Base-by-base conservation (phyloP, 345 rosid species). In the Lepidium sativum region DNA sequence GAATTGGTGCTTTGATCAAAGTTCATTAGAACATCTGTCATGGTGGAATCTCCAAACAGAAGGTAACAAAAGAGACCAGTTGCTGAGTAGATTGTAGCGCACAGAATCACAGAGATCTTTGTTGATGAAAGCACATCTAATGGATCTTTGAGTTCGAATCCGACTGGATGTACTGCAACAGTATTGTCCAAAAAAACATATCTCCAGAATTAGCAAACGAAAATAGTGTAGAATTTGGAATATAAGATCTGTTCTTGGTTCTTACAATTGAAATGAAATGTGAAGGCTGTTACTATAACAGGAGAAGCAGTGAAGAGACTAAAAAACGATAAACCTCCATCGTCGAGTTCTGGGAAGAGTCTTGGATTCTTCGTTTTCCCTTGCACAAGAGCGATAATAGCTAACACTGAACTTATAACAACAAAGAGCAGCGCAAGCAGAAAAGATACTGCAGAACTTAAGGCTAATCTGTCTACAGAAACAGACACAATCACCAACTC, bases 241-340 rank as follows among this genome's bases (percentile, higher is more conserved):
- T 31, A 11, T 41, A 44, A 16, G 56, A 25, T 9, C 0, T 1
- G 13, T 50, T 48, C 12, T 25, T 5, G 17, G n/a, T 44, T 37
- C 15, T 77, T 50, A 84, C 97, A 89, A 67, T 89, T 92, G 72
- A 89, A 92, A 75, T 92, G 98, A 71, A 89, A 92, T 2, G 91
- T 87, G 79, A 89, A 92, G 67, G 97, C 90, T 14, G 94, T 89
- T 4, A 92, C 94, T 11, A 89, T 84, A n/a, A 89, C 87, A 0
- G 98, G 98, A 25, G 87, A 91, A 27, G 92, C 90, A 17, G 96
- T 87, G 80, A 92, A 87, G 53, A 92, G 96, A 29, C 82, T 71
- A 5, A 87, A 86, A 80, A 89, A 79, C 0, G 94, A 84, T 42
- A 76, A 53, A 59, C 63, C 64, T 51, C 63, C 63, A 56, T 75